A percentile compares a stretch with the other conserved stretches of the same genome.
phyloP scores from a whole-genome alignment of 179 eudicot genomes.

The Vitellaria paradoxa region DNA sequence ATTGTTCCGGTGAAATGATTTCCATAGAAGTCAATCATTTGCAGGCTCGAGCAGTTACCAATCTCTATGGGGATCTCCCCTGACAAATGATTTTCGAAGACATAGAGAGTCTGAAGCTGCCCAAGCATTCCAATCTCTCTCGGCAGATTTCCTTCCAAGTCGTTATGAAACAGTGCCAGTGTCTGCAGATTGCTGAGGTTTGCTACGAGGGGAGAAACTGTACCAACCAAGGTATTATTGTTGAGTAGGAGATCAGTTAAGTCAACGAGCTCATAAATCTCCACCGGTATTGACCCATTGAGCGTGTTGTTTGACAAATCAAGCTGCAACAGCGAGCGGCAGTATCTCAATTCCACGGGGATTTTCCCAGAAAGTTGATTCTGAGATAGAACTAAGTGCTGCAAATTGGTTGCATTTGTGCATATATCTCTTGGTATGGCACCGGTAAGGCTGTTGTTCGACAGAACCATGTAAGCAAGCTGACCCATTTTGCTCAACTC shows the following conservation, averaged over 20 bases:
- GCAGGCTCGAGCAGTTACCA: conserved; percentile 89
- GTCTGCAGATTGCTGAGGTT: conserved; percentile 69
- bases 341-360: conserved; percentile 55
- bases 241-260: conserved; percentile 74
- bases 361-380: conserved; percentile 70
- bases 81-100: conserved; percentile 75
- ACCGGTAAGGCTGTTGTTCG: conserved; percentile 64
- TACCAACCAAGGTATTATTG: conserved; percentile 75
- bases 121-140: conserved; percentile 72
- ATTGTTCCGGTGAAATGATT: conserved; percentile 68
- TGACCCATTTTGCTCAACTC: conserved; percentile 59
- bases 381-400: conserved; percentile 54
- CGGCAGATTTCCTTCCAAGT: conserved; percentile 58
- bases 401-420: conserved; percentile 60
- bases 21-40: conserved; percentile 86
- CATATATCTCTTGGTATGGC: conserved; percentile 56
- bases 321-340: conserved; percentile 55
- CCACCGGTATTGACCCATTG: conserved; percentile 66
- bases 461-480: conserved; percentile 54
- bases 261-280: conserved; percentile 48
- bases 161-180: conserved; percentile 66
- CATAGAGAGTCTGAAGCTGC: conserved; percentile 51
- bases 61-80: conserved; percentile 81
- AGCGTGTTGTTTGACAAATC: conserved; percentile 92
- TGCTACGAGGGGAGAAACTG: conserved; percentile 53